Conservation (phyloP, 192 early-diverging fungal species). For the Coemansia nantahalensis region DNA sequence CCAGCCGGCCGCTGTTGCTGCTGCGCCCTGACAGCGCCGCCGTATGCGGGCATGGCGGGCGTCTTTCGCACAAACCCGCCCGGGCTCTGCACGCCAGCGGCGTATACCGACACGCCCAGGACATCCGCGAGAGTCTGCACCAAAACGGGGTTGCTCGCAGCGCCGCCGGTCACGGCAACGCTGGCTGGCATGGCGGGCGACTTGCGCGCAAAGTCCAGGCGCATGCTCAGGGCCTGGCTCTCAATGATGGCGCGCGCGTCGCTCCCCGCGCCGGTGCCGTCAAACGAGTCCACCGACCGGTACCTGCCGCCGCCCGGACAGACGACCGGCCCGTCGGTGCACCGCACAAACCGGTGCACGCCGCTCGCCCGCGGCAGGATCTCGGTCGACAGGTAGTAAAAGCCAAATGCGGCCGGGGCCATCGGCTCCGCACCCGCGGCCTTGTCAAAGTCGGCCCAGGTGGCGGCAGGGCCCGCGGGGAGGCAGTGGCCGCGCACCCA, state of each 20-base stretch:
- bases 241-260: conserved; percentile 72
- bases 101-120: conserved; percentile 67
- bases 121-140: conserved; percentile 65
- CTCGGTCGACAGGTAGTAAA: conserved; percentile 72
- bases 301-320: conserved; percentile 37
- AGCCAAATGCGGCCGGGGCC: conserved; percentile 54
- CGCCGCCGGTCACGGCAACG: conserved; percentile 75
- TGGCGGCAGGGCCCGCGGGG: conserved; percentile 45
- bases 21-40: conserved; percentile 30
- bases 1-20: background rate
- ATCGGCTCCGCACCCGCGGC: conserved; percentile 16
- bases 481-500: conserved; percentile 56
- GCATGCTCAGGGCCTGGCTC: conserved; percentile 72
- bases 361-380: conserved; percentile 73
- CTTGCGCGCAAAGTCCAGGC: conserved; percentile 46
- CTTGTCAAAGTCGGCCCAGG: conserved; percentile 62
- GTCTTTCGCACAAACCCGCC: conserved; percentile 6
- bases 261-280: background rate
- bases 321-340: conserved; percentile 11
- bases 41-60: conserved; percentile 42
- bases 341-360: conserved; percentile 57
- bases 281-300: conserved; percentile 16
- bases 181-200: conserved; percentile 6
- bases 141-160: conserved; percentile 58
- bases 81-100: conserved; percentile 2